Evolutionary conservation across 768 basidiomycete genomes (phyloP), one percentile per base, ranked within the genome.

Genomic region (Amanita subjunquillea): DNA sequence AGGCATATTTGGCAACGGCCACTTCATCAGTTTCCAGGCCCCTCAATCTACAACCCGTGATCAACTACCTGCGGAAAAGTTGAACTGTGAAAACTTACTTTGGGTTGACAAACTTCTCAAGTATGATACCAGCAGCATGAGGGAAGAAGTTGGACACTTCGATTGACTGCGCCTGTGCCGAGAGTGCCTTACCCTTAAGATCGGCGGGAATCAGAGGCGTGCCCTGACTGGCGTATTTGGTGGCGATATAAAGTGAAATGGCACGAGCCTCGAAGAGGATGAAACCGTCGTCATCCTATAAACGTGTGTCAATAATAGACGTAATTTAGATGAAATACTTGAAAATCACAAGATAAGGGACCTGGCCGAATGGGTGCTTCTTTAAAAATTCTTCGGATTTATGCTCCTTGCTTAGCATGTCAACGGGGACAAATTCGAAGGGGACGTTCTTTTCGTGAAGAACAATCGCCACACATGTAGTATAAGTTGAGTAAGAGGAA

Each of bases 241-340:
- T 64, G 27, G 71, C 75, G 56, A 85, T 61, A 62, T 85, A 87
- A 15, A 80, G 76, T 6, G 61, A 60, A 48, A 86, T 84, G 0
- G 82, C 82, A 29, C 82, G 78, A 37, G 73, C 75, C 59, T 84
- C 83, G 65, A 75, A 85, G n/a, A 88, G 58, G 52, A 75, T 65
- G 62, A 85, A 78, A 3, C 81, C 83, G 38, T 80, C 81, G 23
- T 85, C 82, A 48, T 80, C 70, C 74, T 77, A 48, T 20, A 32
- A 23, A 42, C 6, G 20, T 6, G 17, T 20, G 22, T 42, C 41
- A 32, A 20, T 12, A 40, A 36, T 25, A 6, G 8, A 5, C 30
- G 29, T 27, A 30, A 39, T 4, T 22, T 3, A 20, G 37, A 3
- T 17, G n/a, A n/a, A 30, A 40, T 12, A n/a, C 36, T 17, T 10